Evolutionary conservation across 2,329 filamentous ascomycete genomes (phyloP), one percentile per base, ranked within the genome.

Genomic region (Cytospora leucostoma): DNA sequence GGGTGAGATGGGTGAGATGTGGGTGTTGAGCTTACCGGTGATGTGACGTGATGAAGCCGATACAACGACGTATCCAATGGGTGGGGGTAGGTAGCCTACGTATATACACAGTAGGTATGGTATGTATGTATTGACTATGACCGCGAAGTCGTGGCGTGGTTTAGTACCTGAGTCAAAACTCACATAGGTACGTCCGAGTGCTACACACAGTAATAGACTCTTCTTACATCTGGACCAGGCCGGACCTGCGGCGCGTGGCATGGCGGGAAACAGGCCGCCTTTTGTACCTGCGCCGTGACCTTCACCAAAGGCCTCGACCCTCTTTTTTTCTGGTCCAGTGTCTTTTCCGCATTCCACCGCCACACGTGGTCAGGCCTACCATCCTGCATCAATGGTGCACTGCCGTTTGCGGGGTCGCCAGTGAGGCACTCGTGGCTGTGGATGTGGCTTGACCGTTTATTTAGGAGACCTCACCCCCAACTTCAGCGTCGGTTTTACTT

Each of bases 281-380:
- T 47, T 47, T 47, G 44, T 47, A 47, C 44, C 44, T 47, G 44
- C n/a, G 44, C 44, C n/a, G n/a, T 47, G n/a, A 47, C 44, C 19
- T 47, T 19, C 40, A 15, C 40, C 17, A n/a, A 44, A 19, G 10
- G 40, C 40, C 40, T 15, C n/a, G 40, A n/a, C 40, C 40, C 40
- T 44, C 40, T n/a, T 44, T 44, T 19, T 10, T 44, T 19, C 1
- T 7, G 19, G 35, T 13, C 35, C 8, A 8, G 12, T 37, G 35
- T 37, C 17, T n/a, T n/a, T n/a, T 44, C 40, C 17, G 40, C 44
- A 47, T 47, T 47, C 44, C 44, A 47, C 44, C 44, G 44, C 44
- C 44, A 47, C 44, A 47, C 11, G 4, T 7, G 11, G n/a, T 27
- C 27, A 27, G 4, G 27, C 27, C 27, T 27, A 4, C 27, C 27